A percentile compares a stretch with the other conserved stretches of the same genome.
Evolutionary conservation across 2,329 filamentous ascomycete species (phyloP).

Genomic region (Aspergillus proliferans): DNA sequence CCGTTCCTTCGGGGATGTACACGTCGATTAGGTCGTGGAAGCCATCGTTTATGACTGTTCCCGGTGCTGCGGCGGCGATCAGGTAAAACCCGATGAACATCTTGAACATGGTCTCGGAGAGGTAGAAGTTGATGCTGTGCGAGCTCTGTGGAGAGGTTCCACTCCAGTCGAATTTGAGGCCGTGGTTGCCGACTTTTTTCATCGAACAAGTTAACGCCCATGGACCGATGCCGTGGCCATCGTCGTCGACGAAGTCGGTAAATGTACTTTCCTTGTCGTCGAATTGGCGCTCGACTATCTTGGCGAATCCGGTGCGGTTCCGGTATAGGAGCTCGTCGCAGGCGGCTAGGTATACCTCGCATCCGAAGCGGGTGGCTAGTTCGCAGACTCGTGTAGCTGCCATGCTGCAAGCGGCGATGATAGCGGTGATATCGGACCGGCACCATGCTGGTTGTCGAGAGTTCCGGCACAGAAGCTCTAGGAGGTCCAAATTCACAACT

Average conservation of each 20-base stretch:
- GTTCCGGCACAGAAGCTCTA: constrained; percentile 44
- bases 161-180: constrained; percentile 45
- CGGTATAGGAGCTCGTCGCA: constrained; percentile 41
- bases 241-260: constrained; percentile 47
- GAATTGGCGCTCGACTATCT: constrained; percentile 43
- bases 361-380: constrained; percentile 41
- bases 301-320: constrained; percentile 40
- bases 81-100: constrained; percentile 47
- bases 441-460: constrained; percentile 47
- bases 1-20: constrained; percentile 39
- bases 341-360: constrained; percentile 41
- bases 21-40: constrained; percentile 48
- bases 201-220: constrained; percentile 45
- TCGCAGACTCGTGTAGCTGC: constrained; percentile 42
- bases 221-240: constrained; percentile 41
- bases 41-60: constrained; percentile 46
- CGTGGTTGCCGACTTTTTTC: constrained; percentile 36
- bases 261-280: constrained; percentile 38
- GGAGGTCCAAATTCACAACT: constrained; percentile 39
- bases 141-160: constrained; percentile 45
- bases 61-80: constrained; percentile 44
- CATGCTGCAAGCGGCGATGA: constrained; percentile 43
- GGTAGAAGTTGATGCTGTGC: constrained; percentile 45
- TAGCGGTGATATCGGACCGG: constrained; percentile 42
- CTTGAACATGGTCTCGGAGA: constrained; percentile 46